These are phyloP conservation scores for Chrysanthemum seticuspe DNA, from an alignment of 129 eudicot species.

Conservation along the genomic window DNA sequence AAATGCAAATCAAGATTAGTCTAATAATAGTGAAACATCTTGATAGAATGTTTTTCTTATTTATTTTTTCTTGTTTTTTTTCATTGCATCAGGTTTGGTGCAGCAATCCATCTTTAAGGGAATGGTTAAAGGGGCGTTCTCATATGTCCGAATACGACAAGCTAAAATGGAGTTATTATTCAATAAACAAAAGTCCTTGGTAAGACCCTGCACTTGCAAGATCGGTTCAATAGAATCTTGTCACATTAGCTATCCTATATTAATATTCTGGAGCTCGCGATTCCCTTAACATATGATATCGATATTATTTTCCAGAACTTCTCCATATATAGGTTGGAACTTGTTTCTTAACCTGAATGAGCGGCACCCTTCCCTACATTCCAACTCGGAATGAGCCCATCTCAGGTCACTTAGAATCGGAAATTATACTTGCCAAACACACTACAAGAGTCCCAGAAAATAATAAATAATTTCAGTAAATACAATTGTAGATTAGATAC, in stretches of 20 bases:
- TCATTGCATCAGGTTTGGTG: constrained; percentile 61
- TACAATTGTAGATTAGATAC: constrained; percentile 7
- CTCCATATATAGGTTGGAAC: too few species aligned
- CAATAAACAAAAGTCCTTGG: constrained; percentile 90
- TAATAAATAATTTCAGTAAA: not conserved
- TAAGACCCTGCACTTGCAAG: constrained; percentile 31
- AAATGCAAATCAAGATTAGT: not conserved
- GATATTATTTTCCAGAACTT: too few species aligned
- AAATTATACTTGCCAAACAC: not conserved
- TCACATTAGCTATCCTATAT: not conserved
- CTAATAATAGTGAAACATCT: not conserved
- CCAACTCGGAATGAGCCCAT: too few species aligned
- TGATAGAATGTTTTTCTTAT: not conserved
- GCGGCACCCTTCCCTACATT: too few species aligned
- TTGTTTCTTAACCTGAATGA: too few species aligned
- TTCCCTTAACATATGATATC: not conserved
- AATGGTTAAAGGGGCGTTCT: constrained; percentile 73
- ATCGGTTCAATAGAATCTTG: constrained; percentile 6
- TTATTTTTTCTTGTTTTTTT: constrained; percentile 2
- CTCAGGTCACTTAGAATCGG: too few species aligned
- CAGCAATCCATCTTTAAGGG: constrained; percentile 78
- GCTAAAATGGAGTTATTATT: constrained; percentile 78
- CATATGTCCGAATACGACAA: constrained; percentile 58
- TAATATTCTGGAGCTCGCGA: not conserved
- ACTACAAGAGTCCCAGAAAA: constrained; percentile 1